Conservation (phyloP, 306 rosid genomes). For the Luffa aegyptiaca region DNA sequence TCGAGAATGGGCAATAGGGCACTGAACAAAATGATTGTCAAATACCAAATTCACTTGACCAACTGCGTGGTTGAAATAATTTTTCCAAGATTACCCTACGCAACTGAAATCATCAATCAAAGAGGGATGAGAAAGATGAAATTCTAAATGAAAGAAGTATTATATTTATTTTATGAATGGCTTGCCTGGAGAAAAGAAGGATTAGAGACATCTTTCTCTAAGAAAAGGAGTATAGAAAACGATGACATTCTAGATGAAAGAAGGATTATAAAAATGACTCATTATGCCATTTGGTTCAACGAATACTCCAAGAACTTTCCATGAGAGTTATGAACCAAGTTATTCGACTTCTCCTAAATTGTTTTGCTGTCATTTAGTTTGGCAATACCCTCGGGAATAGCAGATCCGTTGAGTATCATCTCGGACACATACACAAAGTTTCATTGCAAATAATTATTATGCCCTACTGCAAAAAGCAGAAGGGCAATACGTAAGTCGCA, state of each 20-base stretch:
- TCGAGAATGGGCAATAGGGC: not conserved
- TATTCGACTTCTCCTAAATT: not conserved
- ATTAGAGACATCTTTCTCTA: not conserved
- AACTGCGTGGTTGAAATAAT: not conserved
- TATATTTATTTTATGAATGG: not conserved
- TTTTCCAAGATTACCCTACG: not conserved
- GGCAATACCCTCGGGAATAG: not conserved
- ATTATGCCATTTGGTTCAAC: not conserved
- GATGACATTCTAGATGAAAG: not conserved
- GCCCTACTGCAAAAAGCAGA: not conserved
- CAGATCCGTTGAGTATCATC: not conserved
- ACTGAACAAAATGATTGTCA: not conserved
- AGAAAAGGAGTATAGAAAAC: not conserved
- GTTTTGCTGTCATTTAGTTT: not conserved
- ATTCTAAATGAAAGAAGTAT: not conserved
- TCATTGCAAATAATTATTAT: not conserved
- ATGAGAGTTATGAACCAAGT: not conserved
- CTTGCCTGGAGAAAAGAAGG: not conserved
- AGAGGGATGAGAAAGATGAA: not conserved
- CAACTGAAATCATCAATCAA: not conserved
- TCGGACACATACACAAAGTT: not conserved
- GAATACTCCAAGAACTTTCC: not conserved
- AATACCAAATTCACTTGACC: not conserved
- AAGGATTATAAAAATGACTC: not conserved
- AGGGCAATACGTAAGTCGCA: not conserved